A percentile compares a stretch with the other conserved stretches of the same genome.
Conservation (phyloP, 2,329 filamentous ascomycete species). For the Colletotrichum endophyticum region DNA sequence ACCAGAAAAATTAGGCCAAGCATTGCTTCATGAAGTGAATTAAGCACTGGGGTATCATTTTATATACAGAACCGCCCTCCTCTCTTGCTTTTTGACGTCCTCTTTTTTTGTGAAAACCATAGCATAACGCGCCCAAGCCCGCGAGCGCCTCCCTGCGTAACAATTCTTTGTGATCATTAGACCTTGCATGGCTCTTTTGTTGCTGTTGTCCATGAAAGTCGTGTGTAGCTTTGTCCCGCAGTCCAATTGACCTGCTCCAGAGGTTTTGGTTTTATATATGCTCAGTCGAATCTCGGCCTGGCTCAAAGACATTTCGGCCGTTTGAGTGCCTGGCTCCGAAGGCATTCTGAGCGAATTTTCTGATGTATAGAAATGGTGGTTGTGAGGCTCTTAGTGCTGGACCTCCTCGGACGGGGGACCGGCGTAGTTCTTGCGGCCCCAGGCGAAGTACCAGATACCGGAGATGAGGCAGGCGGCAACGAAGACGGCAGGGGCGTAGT, state of each 20-base stretch:
- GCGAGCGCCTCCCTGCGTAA: not conserved
- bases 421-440: conserved; percentile 73
- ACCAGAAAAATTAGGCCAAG: not conserved
- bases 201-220: not conserved
- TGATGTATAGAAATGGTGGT: not conserved
- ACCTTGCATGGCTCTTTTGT: not conserved
- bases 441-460: conserved; percentile 69
- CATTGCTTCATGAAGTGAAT: not conserved
- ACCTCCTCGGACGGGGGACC: conserved; percentile 60
- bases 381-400: conserved; percentile 15
- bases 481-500: conserved; percentile 80
- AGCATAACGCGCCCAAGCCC: conserved; percentile 1
- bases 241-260: not conserved
- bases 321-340: not conserved
- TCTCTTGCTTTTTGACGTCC: not conserved
- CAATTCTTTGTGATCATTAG: not conserved
- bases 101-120: not conserved
- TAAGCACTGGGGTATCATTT: conserved; percentile 19
- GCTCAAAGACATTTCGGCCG: not conserved
- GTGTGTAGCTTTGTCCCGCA: not conserved
- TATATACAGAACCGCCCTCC: conserved; percentile 12
- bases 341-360: not conserved
- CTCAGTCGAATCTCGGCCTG: not conserved
- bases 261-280: not conserved
- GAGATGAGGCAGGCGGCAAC: conserved; percentile 67